A percentile compares a stretch with the other conserved stretches of the same genome.
Conservation (phyloP, 176 grass and related monocot genomes). For the Oryza glaberrima region DNA sequence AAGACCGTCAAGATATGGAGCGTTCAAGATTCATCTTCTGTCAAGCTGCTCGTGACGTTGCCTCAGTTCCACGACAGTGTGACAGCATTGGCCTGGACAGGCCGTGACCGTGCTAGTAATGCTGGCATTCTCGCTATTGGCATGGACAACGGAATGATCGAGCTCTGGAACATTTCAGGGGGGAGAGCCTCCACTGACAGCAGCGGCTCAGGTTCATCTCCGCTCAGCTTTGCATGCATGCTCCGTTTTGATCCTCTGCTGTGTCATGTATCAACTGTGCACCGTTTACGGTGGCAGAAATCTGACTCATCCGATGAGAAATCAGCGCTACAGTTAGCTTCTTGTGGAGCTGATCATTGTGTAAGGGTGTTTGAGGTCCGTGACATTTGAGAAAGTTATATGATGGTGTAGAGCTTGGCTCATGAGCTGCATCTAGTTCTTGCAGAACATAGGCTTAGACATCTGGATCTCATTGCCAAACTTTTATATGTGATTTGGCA, state of each 20-base stretch:
- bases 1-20: constrained; percentile 96
- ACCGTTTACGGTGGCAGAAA: constrained; percentile 69
- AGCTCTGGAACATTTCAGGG: constrained; percentile 77
- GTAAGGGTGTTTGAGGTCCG: constrained; percentile 76
- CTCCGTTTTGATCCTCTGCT: constrained; percentile 65
- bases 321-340: constrained; percentile 59
- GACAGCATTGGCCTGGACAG: constrained; percentile 85
- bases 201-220: constrained; percentile 7
- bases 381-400: constrained; percentile 39
- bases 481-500: neutral
- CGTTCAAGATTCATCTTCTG: constrained; percentile 61
- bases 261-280: constrained; percentile 84
- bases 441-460: constrained; percentile 16
- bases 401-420: neutral
- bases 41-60: constrained; percentile 66
- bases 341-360: constrained; percentile 92
- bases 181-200: constrained; percentile 19
- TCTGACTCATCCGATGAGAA: constrained; percentile 34
- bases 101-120: constrained; percentile 56
- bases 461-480: constrained; percentile 1
- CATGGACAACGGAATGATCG: constrained; percentile 92
- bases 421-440: neutral
- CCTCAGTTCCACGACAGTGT: constrained; percentile 90
- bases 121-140: constrained; percentile 70
- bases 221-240: constrained; percentile 48